Conservation (phyloP, 2,329 filamentous ascomycete species). For the Trichothecium sympodiale region DNA sequence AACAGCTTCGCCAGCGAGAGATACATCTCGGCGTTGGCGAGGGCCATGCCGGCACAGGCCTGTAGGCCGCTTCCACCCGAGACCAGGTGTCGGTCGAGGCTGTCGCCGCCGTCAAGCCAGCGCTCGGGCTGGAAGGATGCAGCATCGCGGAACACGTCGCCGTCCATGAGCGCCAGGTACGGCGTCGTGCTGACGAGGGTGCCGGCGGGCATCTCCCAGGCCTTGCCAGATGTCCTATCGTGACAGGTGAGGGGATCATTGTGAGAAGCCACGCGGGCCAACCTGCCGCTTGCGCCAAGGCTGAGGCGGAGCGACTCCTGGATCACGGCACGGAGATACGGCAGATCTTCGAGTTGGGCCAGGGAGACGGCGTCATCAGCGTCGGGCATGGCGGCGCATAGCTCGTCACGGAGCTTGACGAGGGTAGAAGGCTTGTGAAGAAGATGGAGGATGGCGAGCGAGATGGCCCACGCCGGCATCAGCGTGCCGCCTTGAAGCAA, state of each 20-base stretch:
- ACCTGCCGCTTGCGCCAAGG: conserved; percentile 32
- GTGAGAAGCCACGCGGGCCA: conserved; percentile 34
- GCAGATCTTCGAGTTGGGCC: conserved; percentile 2
- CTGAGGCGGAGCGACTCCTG: conserved; percentile 14
- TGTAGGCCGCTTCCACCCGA: conserved; percentile 24
- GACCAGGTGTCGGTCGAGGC: conserved; percentile 20
- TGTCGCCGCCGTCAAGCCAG: conserved; percentile 20
- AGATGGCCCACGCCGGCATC: conserved; percentile 26
- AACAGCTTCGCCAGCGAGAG: conserved; percentile 25
- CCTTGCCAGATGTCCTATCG: conserved; percentile 15
- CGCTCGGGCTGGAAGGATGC: conserved; percentile 22
- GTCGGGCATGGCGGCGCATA: conserved; percentile 1
- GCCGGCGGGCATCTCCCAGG: conserved; percentile 20
- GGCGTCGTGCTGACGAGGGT: conserved; percentile 26
- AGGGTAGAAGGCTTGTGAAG: conserved; percentile 16
- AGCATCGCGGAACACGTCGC: conserved; percentile 19
- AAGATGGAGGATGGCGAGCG: conserved; percentile 23
- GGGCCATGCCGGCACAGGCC: conserved; percentile 23
- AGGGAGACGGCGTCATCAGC: conserved; percentile 1
- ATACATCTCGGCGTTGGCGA: conserved; percentile 27
- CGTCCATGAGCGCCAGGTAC: conserved; percentile 22
- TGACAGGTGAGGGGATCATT: conserved; percentile 17
- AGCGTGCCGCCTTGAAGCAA: conserved; percentile 27
- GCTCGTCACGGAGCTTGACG: conserved; percentile 1
- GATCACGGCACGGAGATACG: conserved; percentile 3